These are phyloP conservation scores for Dothiorella sarmentorum DNA, from an alignment of 2,329 filamentous ascomycete species.

Conservation along the genomic window DNA sequence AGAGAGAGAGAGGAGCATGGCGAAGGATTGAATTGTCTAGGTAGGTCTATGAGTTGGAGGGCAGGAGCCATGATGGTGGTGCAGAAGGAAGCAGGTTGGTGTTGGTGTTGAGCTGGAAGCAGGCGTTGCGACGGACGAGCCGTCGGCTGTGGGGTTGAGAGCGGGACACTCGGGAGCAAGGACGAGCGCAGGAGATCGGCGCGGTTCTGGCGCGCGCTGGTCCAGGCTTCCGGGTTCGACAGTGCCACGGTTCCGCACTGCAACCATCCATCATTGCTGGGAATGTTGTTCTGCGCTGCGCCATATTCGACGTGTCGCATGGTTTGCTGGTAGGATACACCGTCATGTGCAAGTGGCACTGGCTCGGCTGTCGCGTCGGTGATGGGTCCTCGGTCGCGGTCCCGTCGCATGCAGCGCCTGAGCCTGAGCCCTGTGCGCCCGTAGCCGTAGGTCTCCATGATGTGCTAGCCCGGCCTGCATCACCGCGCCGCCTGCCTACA, in stretches of 20 bases:
- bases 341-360: background rate
- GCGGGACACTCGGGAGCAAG: background rate
- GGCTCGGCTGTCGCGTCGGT: background rate
- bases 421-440: background rate
- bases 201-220: background rate
- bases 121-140: background rate
- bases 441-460: background rate
- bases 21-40: background rate
- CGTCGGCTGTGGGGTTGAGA: background rate
- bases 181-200: background rate
- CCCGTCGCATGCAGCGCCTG: background rate
- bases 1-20: background rate
- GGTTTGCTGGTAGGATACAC: background rate
- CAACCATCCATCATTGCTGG: slow-evolving; percentile 10
- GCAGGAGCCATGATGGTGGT: background rate
- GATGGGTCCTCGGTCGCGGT: background rate
- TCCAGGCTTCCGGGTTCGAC: background rate
- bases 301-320: too few relatives aligned
- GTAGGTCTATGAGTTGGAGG: background rate
- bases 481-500: background rate
- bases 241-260: background rate
- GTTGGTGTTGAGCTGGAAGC: background rate
- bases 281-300: background rate
- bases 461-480: background rate
- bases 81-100: background rate